A percentile compares a stretch with the other conserved stretches of the same genome.
Evolutionary conservation across 106 monocot genomes (phyloP).

Genomic region (Dendrobium nobile): DNA sequence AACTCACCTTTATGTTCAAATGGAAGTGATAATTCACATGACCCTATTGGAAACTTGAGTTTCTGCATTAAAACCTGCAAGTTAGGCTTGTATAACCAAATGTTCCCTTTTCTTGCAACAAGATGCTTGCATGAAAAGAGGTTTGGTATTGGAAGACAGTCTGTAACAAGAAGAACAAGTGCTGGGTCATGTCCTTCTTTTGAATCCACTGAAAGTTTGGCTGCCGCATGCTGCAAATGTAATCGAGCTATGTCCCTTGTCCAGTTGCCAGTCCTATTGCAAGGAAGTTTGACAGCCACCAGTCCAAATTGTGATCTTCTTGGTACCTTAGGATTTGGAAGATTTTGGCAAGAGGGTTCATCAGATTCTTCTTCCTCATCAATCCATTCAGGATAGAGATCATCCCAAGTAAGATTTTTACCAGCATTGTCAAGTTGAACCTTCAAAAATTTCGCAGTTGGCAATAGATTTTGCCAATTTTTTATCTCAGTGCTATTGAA

Average conservation of each 20-base stretch:
- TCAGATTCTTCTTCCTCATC: slow-evolving; percentile 10
- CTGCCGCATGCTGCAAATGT: slow-evolving; percentile 68
- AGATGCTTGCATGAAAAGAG: slow-evolving; percentile 60
- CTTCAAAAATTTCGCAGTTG: slow-evolving; percentile 10
- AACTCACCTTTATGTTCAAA: slow-evolving; percentile 43
- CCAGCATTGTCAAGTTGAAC: slow-evolving; percentile 20
- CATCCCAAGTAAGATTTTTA: slow-evolving; percentile 29
- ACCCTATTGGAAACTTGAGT: slow-evolving; percentile 52
- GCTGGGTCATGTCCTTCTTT: slow-evolving; percentile 9
- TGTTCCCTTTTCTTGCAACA: slow-evolving; percentile 34
- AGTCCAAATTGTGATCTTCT: slow-evolving; percentile 31
- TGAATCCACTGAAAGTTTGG: slow-evolving; percentile 42
- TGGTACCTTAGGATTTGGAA: slow-evolving; percentile 31
- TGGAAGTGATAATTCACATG: slow-evolving; percentile 62
- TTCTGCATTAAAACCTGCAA: slow-evolving; percentile 33
- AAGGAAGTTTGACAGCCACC: slow-evolving; percentile 78
- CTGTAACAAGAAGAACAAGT: slow-evolving; percentile 55
- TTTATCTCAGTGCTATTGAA: slow-evolving; percentile 35
- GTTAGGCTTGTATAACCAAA: slow-evolving; percentile 66
- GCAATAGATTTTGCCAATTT: slow-evolving; percentile 29
- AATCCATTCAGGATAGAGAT: slow-evolving; percentile 52
- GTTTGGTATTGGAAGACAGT: slow-evolving; percentile 74
- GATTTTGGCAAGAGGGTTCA: neutral
- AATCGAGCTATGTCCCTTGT: slow-evolving; percentile 60
- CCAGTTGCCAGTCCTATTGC: slow-evolving; percentile 35